A percentile compares a stretch with the other conserved stretches of the same genome.
Conservation (phyloP, 306 rosid genomes). For the Dalbergia cochinchinensis region DNA sequence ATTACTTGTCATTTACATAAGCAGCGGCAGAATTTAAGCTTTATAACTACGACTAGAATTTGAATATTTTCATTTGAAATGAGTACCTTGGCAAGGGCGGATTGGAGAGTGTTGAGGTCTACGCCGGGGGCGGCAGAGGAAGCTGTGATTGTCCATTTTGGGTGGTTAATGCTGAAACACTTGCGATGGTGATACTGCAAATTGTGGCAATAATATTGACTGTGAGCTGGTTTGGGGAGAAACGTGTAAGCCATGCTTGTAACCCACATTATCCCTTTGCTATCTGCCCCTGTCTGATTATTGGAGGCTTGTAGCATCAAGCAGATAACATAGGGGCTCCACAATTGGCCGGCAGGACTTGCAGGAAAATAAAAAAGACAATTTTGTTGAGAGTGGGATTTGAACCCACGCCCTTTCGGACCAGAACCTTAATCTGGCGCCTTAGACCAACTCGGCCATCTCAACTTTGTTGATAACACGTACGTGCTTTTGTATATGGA, state of each 20-base stretch:
- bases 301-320: conserved; percentile 35
- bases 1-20: conserved; percentile 28
- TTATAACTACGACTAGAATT: neutral
- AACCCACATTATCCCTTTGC: conserved; percentile 52
- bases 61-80: neutral
- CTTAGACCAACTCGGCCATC: conserved; percentile 74
- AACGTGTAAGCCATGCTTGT: conserved; percentile 48
- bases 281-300: neutral
- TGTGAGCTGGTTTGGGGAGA: conserved; percentile 35
- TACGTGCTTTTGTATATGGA: too few relatives aligned
- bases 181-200: conserved; percentile 21
- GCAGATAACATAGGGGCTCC: conserved; percentile 19
- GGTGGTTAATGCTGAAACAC: conserved; percentile 48
- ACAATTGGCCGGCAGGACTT: neutral
- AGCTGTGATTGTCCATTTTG: conserved; percentile 56
- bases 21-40: neutral
- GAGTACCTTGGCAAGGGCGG: conserved; percentile 79
- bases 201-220: conserved; percentile 5
- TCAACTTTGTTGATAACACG: conserved; percentile 31
- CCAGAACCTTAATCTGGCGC: conserved; percentile 74
- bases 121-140: conserved; percentile 83
- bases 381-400: conserved; percentile 63
- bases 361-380: rapidly evolving
- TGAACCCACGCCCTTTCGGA: conserved; percentile 76
- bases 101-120: conserved; percentile 75